Evolutionary conservation across 345 rosid species (phyloP).

Genomic region (Ceriops tagal): DNA sequence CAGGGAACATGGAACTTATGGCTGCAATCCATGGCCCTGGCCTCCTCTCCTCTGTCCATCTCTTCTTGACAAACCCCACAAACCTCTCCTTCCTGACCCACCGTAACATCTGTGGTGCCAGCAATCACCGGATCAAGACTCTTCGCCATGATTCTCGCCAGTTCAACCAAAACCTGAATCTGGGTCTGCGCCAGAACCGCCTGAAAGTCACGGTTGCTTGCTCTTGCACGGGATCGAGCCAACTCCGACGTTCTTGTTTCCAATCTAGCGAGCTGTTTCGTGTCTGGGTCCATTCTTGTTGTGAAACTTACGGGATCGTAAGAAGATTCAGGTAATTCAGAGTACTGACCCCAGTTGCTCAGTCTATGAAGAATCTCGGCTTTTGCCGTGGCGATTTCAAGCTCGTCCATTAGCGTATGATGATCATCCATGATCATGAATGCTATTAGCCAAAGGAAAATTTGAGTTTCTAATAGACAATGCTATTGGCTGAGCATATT

Average conservation of each 20-base stretch:
- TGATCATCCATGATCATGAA: too few species aligned
- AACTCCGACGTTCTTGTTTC: neutral
- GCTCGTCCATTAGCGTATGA: slow-evolving; percentile 2
- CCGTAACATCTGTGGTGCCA: neutral
- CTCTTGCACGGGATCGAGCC: slow-evolving; percentile 4
- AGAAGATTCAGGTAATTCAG: neutral
- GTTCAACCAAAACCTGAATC: neutral
- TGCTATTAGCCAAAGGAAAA: too few species aligned
- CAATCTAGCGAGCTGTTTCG: neutral
- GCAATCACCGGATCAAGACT: neutral
- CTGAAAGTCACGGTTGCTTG: neutral
- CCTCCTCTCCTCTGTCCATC: slow-evolving; percentile 1
- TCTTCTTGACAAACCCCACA: slow-evolving; percentile 10
- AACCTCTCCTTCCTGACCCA: neutral
- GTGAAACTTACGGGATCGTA: neutral
- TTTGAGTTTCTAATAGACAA: too few species aligned
- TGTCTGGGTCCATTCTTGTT: neutral
- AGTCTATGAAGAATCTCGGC: slow-evolving; percentile 6
- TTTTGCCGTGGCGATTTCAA: neutral
- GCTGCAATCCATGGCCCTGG: slow-evolving; percentile 10
- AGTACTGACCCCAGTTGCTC: slow-evolving; percentile 4
- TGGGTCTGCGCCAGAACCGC: neutral
- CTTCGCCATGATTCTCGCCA: slow-evolving; percentile 2
- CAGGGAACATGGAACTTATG: slow-evolving; percentile 6
- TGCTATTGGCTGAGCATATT: too few species aligned